Evolutionary conservation across 164 flowering plant genomes (phyloP).

Genomic region (Cinnamomum chago): DNA sequence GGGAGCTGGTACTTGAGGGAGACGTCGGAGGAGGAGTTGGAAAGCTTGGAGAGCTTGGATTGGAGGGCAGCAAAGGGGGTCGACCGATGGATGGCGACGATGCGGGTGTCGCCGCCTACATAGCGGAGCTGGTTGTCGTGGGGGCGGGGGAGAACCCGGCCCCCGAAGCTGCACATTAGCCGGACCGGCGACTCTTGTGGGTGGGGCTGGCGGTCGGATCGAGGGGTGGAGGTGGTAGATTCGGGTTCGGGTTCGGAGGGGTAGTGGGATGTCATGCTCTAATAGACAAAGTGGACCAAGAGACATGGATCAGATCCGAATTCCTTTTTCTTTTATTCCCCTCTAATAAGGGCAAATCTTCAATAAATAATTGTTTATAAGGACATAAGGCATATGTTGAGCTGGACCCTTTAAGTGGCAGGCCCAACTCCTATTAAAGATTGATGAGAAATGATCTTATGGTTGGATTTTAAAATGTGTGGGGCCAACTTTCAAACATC

Average conservation of each 20-base stretch:
- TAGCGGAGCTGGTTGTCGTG: slow-evolving; percentile 95
- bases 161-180: slow-evolving; percentile 96
- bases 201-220: slow-evolving; percentile 15
- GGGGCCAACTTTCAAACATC: no score
- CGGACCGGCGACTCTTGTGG: slow-evolving; percentile 36
- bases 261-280: slow-evolving; percentile 29
- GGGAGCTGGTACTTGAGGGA: slow-evolving; percentile 94
- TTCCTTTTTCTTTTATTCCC: background rate
- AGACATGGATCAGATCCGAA: background rate
- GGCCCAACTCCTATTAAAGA: no score
- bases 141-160: slow-evolving; percentile 88
- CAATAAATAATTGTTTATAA: no score
- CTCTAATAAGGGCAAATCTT: no score
- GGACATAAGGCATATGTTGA: background rate
- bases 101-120: slow-evolving; percentile 94
- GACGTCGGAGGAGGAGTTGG: slow-evolving; percentile 32
- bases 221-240: slow-evolving; percentile 27
- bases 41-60: slow-evolving; percentile 56
- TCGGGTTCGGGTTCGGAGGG: slow-evolving; percentile 47
- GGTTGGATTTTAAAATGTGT: no score
- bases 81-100: slow-evolving; percentile 64
- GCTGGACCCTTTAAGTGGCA: background rate
- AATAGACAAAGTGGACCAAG: background rate
- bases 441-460: no score
- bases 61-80: slow-evolving; percentile 48